Conservation (phyloP, 257 asterid genomes). For the Rhazya stricta region DNA sequence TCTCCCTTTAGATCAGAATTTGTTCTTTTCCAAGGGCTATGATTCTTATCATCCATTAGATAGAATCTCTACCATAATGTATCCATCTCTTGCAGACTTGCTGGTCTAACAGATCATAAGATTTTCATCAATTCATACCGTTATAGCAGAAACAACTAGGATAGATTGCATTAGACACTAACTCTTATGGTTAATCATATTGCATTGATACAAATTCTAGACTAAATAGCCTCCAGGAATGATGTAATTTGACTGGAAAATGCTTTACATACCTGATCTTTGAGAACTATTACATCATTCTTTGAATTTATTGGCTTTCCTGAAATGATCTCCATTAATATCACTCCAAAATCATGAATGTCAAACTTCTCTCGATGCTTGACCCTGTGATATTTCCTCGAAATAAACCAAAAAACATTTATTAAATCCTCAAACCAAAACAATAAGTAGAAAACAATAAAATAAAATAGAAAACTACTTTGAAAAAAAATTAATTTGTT, state of each 20-base stretch:
- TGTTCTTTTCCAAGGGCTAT: too few species aligned
- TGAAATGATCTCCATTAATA: slow-evolving; percentile 62
- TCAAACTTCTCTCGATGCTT: slow-evolving; percentile 61
- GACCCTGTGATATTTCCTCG: slow-evolving; percentile 30
- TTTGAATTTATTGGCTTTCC: slow-evolving; percentile 53
- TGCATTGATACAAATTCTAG: neutral
- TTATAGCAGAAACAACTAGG: neutral
- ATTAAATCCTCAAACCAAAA: neutral
- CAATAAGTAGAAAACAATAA: neutral
- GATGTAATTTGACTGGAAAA: neutral
- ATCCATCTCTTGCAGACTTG: neutral
- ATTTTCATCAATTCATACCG: neutral
- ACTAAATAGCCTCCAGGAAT: neutral
- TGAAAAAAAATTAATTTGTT: too few species aligned
- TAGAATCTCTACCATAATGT: too few species aligned
- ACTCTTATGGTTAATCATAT: neutral
- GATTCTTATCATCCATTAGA: too few species aligned
- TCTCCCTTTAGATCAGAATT: too few species aligned
- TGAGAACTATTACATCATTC: slow-evolving; percentile 40
- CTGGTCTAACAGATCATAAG: neutral
- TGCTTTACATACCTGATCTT: slow-evolving; percentile 47
- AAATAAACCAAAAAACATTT: neutral
- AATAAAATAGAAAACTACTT: too few species aligned
- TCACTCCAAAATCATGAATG: slow-evolving; percentile 68
- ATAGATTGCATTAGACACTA: neutral